phyloP scores from a whole-genome alignment of 164 flowering plant species.

The Piper longum region DNA sequence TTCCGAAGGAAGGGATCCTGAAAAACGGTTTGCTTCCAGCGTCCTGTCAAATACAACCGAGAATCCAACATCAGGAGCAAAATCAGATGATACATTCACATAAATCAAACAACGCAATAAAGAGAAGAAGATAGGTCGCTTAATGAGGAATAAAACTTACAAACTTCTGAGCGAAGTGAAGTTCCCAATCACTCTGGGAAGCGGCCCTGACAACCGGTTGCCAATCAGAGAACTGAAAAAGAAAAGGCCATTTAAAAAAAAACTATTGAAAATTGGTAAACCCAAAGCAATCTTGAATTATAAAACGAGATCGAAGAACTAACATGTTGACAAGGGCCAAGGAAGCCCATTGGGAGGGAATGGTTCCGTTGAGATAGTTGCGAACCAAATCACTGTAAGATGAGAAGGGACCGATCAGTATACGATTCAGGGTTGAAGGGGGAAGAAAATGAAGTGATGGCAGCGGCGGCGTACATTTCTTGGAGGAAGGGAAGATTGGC shows the following conservation, averaged over 20 bases:
- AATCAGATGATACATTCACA: neutral
- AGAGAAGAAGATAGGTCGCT: neutral
- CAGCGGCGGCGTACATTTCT: slow-evolving; percentile 1
- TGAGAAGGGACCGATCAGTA: neutral
- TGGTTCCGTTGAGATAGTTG: slow-evolving; percentile 59
- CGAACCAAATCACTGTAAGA: slow-evolving; percentile 46
- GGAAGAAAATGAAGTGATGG: neutral
- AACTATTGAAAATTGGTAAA: no score
- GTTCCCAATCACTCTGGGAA: slow-evolving; percentile 14
- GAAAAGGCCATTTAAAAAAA: neutral
- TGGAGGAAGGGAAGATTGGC: slow-evolving; percentile 44
- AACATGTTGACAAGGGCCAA: slow-evolving; percentile 35
- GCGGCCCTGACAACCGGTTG: slow-evolving; percentile 15
- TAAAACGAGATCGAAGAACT: slow-evolving; percentile 5
- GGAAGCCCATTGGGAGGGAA: slow-evolving; percentile 63
- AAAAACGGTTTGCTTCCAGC: slow-evolving; percentile 21
- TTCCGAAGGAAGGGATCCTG: slow-evolving; percentile 23
- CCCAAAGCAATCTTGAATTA: neutral
- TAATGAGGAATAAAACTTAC: slow-evolving; percentile 13
- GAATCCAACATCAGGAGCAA: neutral
- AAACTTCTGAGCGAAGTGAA: slow-evolving; percentile 32
- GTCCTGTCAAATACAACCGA: slow-evolving; percentile 10
- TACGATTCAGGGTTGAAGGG: neutral
- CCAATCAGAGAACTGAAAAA: slow-evolving; percentile 43
- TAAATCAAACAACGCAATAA: neutral